phyloP scores from a whole-genome alignment of 192 early-diverging fungal species.

The Backusella circina region DNA sequence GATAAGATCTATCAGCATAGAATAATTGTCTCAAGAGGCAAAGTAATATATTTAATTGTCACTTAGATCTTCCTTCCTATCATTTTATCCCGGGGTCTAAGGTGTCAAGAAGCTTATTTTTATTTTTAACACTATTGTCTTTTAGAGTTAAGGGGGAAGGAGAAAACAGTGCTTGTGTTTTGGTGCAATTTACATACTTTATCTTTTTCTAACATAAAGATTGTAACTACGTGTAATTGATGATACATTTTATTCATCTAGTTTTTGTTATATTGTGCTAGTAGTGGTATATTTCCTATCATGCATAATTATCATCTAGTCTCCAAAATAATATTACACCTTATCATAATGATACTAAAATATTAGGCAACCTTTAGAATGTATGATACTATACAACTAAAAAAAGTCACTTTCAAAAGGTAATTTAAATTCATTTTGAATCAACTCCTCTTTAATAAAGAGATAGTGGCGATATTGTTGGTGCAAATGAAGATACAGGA shows the following conservation, averaged over 20 bases:
- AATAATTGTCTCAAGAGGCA: background rate
- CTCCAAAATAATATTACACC: slow-evolving; percentile 9
- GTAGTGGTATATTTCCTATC: background rate
- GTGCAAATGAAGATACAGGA: too few relatives aligned
- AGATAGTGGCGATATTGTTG: too few relatives aligned
- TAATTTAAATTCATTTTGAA: too few relatives aligned
- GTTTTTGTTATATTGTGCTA: background rate
- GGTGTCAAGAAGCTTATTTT: background rate
- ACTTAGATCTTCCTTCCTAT: background rate
- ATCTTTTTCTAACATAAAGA: background rate
- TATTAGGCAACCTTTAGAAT: background rate
- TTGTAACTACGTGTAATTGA: background rate
- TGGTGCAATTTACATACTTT: background rate
- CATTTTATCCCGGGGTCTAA: background rate
- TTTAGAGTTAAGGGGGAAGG: background rate
- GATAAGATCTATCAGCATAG: background rate
- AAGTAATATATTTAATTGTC: background rate
- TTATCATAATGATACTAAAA: background rate
- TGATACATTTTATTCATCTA: background rate
- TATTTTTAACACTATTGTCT: background rate
- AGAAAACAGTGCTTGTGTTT: background rate
- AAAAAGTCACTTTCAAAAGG: too few relatives aligned
- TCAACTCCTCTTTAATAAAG: too few relatives aligned
- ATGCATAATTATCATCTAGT: background rate
- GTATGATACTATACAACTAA: background rate